Evolutionary conservation across 129 eudicot species (phyloP), one percentile per base, ranked within the genome.

Genomic region (Arctium minus): DNA sequence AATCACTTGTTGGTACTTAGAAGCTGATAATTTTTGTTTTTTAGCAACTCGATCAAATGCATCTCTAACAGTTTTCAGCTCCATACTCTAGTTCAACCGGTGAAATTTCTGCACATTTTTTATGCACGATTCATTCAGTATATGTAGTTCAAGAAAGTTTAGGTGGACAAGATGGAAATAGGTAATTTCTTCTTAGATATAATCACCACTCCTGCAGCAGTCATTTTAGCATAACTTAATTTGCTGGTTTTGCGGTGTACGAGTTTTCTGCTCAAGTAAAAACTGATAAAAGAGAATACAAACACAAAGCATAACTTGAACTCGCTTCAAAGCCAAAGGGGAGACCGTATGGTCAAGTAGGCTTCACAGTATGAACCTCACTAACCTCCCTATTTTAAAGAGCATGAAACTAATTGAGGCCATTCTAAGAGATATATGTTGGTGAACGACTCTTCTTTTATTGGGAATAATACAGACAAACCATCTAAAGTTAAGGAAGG

Each of bases 31-130:
- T 37, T 87, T 81, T 72, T 80, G 89, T 80, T 83, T 80, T 73
- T 87, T 83, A 64, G 80, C 87, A 80, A 87, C 82, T 80, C 84
- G 69, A 29, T 80, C 87, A 83, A 83, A 80, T 42, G 78, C 87
- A 80, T 80, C 82, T 80, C 76, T 80, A 60, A 87, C 33, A n/a
- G 79, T 75, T 75, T 72, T 76, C 68, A 87, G 72, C 32, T 87
- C 89, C 89, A 83, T 83, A 74, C 79, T 70, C 44, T 82, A 4
- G 46, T 5, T 22, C 9, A 80, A 69, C n/a, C 32, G 73, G 72
- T 17, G 50, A 86, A 35, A 35, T 7, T 10, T 81, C 84, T 86
- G 81, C 53, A 82, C 35, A n/a, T 11, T 53, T 31, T 27, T 42
- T 17, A 79, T 37, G 40, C n/a, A 35, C 33, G 31, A 12, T 1